Percentiles rank a stretch among this genome's conserved stretches.
Conservation (phyloP, 805 yeast genomes). For the Millerago galiae region DNA sequence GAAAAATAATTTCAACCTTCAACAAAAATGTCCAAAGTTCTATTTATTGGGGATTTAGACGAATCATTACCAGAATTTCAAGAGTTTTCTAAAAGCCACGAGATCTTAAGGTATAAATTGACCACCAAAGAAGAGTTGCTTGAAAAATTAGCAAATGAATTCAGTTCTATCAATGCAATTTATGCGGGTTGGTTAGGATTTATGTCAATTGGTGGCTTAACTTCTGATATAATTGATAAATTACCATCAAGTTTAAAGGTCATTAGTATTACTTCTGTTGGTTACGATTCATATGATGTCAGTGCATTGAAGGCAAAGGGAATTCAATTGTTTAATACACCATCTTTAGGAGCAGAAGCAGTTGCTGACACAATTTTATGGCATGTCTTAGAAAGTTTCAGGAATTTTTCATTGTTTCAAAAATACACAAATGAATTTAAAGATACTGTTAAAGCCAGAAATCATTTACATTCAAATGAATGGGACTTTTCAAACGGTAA, state of each 20-base stretch:
- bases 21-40: conserved; percentile 4
- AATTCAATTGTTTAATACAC: conserved; percentile 41
- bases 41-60: conserved; percentile 42
- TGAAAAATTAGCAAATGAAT: conserved; percentile 30
- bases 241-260: conserved; percentile 43
- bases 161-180: conserved; percentile 39
- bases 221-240: conserved; percentile 33
- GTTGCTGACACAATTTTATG: conserved; percentile 61
- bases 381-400: conserved; percentile 47
- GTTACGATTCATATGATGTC: conserved; percentile 46
- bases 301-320: conserved; percentile 31
- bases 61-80: conserved; percentile 30
- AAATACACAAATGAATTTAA: conserved; percentile 25
- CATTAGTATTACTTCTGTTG: conserved; percentile 51
- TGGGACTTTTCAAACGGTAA: conserved; percentile 6
- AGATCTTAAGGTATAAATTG: conserved; percentile 28
- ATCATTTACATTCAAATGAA: conserved; percentile 26
- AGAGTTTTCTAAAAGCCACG: conserved; percentile 29
- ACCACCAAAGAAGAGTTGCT: conserved; percentile 35
- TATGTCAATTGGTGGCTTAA: conserved; percentile 43
- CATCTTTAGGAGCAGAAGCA: conserved; percentile 46
- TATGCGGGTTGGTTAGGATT: conserved; percentile 60
- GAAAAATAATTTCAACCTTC: too few relatives aligned
- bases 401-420: conserved; percentile 40
- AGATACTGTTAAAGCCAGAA: conserved; percentile 37